These are phyloP conservation scores for Hawksworthiomyces lignivorus DNA, from an alignment of 2,329 filamentous ascomycete species.

Conservation along the genomic window DNA sequence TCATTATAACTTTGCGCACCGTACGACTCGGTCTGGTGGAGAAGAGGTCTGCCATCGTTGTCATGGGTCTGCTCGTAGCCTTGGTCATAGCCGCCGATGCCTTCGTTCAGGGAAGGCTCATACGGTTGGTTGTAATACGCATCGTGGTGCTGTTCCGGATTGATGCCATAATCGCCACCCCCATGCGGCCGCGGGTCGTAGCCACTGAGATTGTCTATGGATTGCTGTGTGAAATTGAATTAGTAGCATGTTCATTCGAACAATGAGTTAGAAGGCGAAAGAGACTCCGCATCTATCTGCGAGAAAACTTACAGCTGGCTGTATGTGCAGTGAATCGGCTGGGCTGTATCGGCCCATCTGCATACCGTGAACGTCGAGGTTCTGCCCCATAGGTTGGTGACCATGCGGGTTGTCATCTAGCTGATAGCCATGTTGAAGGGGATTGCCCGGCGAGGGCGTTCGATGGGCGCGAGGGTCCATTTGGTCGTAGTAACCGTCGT, in stretches of 20 bases:
- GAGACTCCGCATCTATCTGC: not conserved
- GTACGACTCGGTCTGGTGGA: conserved; percentile 52
- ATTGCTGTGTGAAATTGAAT: no score
- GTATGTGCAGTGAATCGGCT: conserved; percentile 70
- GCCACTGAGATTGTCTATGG: conserved; percentile 41
- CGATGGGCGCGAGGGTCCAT: conserved; percentile 54
- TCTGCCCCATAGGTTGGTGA: conserved; percentile 34
- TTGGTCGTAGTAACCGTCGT: conserved; percentile 53
- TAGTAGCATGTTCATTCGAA: no score
- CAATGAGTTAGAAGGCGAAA: not conserved
- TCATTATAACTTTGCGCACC: conserved; percentile 33
- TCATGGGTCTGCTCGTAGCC: conserved; percentile 60
- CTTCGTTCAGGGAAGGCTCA: conserved; percentile 52
- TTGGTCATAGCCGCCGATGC: conserved; percentile 38
- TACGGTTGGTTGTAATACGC: conserved; percentile 80
- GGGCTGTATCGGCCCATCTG: conserved; percentile 44
- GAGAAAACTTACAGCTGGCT: conserved; percentile 64
- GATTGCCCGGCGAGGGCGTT: conserved; percentile 70
- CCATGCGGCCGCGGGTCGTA: conserved; percentile 39
- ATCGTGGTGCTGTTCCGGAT: conserved; percentile 81
- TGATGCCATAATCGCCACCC: conserved; percentile 62
- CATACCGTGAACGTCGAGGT: conserved; percentile 53
- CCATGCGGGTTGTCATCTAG: conserved; percentile 70
- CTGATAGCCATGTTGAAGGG: conserved; percentile 68
- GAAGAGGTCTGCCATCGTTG: conserved; percentile 66